Evolutionary conservation across 2,329 filamentous ascomycete species (phyloP).

Genomic region (Venturia aucupariae): DNA sequence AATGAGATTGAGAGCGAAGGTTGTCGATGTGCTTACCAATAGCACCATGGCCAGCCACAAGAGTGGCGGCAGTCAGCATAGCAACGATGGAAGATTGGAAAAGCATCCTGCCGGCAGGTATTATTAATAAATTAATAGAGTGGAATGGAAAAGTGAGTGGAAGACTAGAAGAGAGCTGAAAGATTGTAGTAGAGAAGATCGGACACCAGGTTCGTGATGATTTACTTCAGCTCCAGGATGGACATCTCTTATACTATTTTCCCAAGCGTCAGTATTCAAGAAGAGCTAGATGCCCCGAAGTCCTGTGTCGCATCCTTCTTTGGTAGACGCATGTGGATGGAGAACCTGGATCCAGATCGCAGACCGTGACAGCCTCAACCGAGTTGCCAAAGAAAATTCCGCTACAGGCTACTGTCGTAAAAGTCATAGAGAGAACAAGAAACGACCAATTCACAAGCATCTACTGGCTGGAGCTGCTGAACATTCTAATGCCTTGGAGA

Average conservation of each 20-base stretch:
- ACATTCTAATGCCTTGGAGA: background rate
- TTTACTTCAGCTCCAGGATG: background rate
- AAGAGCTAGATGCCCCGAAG: background rate
- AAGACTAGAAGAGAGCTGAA: conserved; percentile 3
- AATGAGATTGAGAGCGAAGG: background rate
- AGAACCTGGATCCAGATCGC: background rate
- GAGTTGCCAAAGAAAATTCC: background rate
- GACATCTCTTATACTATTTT: background rate
- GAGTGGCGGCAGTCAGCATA: conserved; percentile 44
- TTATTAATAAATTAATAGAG: conserved; percentile 6
- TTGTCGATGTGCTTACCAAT: conserved; percentile 29
- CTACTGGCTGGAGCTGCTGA: conserved; percentile 2
- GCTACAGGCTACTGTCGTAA: background rate
- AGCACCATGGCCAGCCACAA: conserved; percentile 52
- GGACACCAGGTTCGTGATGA: conserved; percentile 11
- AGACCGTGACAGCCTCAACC: background rate
- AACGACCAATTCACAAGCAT: background rate
- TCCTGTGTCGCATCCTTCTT: background rate
- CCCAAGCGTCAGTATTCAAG: background rate
- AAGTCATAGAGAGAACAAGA: too few species aligned
- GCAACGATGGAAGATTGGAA: conserved; percentile 35
- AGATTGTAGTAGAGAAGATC: conserved; percentile 11
- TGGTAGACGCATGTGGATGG: background rate
- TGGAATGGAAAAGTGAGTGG: background rate
- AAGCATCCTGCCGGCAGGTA: conserved; percentile 29